Evolutionary conservation across 2,329 filamentous ascomycete species (phyloP), one percentile per base, ranked within the genome.

Genomic region (Cladophialophora carrionii): DNA sequence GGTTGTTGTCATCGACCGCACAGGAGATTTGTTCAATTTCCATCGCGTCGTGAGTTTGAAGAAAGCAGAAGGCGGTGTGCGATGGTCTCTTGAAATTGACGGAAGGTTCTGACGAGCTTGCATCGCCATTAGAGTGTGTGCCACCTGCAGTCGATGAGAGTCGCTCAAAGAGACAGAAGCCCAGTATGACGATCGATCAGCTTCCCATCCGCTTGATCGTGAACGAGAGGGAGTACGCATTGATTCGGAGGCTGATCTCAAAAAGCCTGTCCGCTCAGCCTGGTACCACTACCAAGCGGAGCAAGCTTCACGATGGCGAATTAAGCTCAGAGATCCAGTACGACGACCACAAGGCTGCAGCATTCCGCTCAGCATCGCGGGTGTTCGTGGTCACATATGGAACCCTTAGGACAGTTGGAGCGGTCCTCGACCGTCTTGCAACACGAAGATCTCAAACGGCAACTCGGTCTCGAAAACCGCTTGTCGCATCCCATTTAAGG

Each of bases 271-370:
- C 43, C 9, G 34, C 61, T 24, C 12, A 41, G 31, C 24, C 20
- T 12, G 20, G 10, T 17, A 22, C 9, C 9, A 22, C 12, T 8
- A 22, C 9, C 17, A 22, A 34, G 17, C 41, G 61, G 17, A 31
- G 14, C 7, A 17, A 63, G 24, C 43, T 2, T 12, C 51, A 29
- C n/a, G 31, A 61, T 22, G n/a, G 49, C 57, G 22, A 31, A 20
- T 20, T 22, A 26, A 20, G 54, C 14, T 14, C 41, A 20, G n/a
- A 29, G 17, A 14, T 22, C 62, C 56, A 62, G 43, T 49, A 57
- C 29, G 87, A 90, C 71, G 87, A 89, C 72, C 89, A 88, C 75
- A 90, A 90, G 76, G 85, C 86, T 58, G 84, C 87, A 41, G 88
- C 90, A 0, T 82, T 92, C 52, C 82, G 90, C 61, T 87, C 90